Base-by-base conservation (phyloP, 148 eudicot genomes). In the Euryodendron excelsum region DNA sequence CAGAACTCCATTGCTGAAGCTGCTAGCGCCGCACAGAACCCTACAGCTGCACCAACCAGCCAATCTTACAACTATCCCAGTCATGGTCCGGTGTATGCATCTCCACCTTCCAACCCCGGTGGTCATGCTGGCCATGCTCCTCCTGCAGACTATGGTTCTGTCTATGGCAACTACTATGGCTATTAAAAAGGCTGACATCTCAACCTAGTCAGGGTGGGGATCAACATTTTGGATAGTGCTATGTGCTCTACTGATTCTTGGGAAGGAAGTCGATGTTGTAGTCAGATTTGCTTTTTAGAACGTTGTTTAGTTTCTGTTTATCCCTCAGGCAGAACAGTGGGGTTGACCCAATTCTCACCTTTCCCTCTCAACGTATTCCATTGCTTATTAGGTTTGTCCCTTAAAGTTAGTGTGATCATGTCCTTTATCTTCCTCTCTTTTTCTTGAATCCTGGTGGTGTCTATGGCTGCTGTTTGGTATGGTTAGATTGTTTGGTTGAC, bases 1-100 rank as follows among this genome's bases (percentile, higher is more conserved):
- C 87, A 87, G 90, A 84, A 84, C 78, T 82, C 69, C 62, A 67
- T 87, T 50, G 87, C 87, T 72, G 90, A 87, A 20, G 89, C 86
- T 28, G 86, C 83, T 52, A 79, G 70, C 20, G 41, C 64, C 41
- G 69, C 82, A 52, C 86, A 87, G 81, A 80, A 80, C 56, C 20
- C 82, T 50, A 37, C 74, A 3, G 84, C 63, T 10, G 70, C 74
- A 59, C 85, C 82, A 52, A 36, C 82, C 33, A 72, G 76, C 72
- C 90, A 87, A 62, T 84, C 80, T 14, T 82, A 82, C 62, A 80
- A 84, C 20, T 87, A 78, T 65, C 80, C 87, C 6, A 52, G 77
- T 75, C 84, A 83, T 13, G 86, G 82, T 53, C 80, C 82, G 17
- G 76, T 55, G 2, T 83, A 86, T 62, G 78, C 34, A 20, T 69